Percentiles rank a stretch among this genome's conserved stretches.
These are phyloP conservation scores for cucumber (Cucumis sativus) DNA, from an alignment of 306 rosid species.

Conservation along the genomic window Cucumber_9930_V3 NC_026660.2:25204501-25205000, in stretches of 20 bases:
- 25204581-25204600: not conserved
- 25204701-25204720: not conserved
- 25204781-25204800: constrained; percentile 69
- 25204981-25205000: not conserved
- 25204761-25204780: constrained; percentile 72
- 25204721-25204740: not conserved
- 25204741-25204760: constrained; percentile 18
- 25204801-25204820: constrained; percentile 79
- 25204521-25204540: not conserved
- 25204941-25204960: not conserved
- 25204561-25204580: not conserved
- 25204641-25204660: not conserved
- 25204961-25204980: not conserved
- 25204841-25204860: not conserved
- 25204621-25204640: not conserved
- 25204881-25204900: not conserved
- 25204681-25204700: not conserved
- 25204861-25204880: not conserved
- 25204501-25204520: no score
- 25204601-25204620: not conserved
- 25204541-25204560: not conserved
- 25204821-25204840: constrained; percentile 34
- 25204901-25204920: not conserved
- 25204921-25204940: not conserved
- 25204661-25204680: not conserved